Base-by-base conservation (phyloP, 179 eudicot genomes). In the Sideroxylon spinosum region DNA sequence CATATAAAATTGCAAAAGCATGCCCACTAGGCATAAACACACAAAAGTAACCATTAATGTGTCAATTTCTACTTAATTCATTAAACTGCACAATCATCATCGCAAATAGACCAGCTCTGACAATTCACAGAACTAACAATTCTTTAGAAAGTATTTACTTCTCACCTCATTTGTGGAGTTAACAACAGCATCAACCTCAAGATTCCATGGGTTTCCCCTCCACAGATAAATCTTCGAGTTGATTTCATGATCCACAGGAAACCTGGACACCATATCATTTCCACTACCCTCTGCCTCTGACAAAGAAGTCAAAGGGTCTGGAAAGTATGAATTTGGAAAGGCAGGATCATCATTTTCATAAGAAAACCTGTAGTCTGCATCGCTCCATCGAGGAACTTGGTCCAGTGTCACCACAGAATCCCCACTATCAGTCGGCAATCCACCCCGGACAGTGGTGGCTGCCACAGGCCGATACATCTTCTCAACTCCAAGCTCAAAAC, bases 131-230 rank as follows among this genome's bases (percentile, higher is more conserved):
- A 20, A 13, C 37, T 37, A 37, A 37, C 44, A 37, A 37, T 37
- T 37, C 44, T 22, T 52, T 6, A 13, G 57, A 49, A 60, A 12
- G 66, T 9, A 68, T 28, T 63, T 71, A 82, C 22, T n/a, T 63
- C 73, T 82, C 76, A 86, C 98, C 97, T 92, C 99, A 82, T 93
- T 95, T 1, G 99, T 88, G 77, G 99, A 95, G 83, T 95, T 95
- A 48, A 95, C 99, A 76, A 93, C 99, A 82, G 97, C 98, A 89
- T 95, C 98, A 11, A 90, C 97, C 92, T 93, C 98, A 79, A 95
- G 94, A 85, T 89, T 93, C 97, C 99, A 93, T 67, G 99, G 99
- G 76, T 93, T 70, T 29, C 99, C 99, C 79, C 98, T 91, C 99
- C 98, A 93, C 32, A 95, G 85, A 88, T 93, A 95, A 74, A 95